A percentile compares a stretch with the other conserved stretches of the same genome.
Conservation (phyloP, 345 rosid genomes). For the Carallia brachiata region DNA sequence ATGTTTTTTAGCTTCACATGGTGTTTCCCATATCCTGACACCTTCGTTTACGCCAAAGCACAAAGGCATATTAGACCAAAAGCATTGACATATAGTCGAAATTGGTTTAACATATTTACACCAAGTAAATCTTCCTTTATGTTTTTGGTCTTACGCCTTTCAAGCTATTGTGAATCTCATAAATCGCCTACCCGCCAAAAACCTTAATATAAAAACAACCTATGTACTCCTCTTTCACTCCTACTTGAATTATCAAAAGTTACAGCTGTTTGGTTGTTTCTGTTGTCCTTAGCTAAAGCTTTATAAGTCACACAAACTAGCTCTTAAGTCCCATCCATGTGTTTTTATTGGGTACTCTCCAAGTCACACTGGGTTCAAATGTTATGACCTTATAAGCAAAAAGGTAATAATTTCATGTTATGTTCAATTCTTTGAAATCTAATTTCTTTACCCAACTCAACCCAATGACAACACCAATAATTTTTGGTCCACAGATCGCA, state of each 20-base stretch:
- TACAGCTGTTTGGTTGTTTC: neutral
- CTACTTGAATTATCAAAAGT: neutral
- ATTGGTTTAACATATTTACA: neutral
- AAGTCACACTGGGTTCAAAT: neutral
- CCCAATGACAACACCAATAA: neutral
- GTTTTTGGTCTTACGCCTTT: conserved; percentile 1
- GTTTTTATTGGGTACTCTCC: neutral
- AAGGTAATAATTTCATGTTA: too few relatives aligned
- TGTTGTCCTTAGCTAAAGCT: neutral
- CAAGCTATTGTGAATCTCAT: neutral
- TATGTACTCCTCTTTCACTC: neutral
- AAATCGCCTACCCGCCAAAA: neutral
- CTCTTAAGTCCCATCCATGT: neutral
- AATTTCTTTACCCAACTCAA: neutral
- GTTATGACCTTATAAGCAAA: neutral
- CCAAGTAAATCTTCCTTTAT: neutral
- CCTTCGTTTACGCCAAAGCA: neutral
- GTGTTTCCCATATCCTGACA: neutral
- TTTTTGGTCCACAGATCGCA: too few relatives aligned
- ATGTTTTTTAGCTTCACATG: neutral
- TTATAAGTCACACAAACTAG: neutral
- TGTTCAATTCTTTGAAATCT: too few relatives aligned
- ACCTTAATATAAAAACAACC: neutral
- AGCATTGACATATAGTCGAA: neutral
- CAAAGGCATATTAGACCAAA: neutral